Percentiles rank a stretch among this genome's conserved stretches.
Evolutionary conservation across 768 basidiomycete genomes (phyloP).

Genomic region (Tricholoma terreum): DNA sequence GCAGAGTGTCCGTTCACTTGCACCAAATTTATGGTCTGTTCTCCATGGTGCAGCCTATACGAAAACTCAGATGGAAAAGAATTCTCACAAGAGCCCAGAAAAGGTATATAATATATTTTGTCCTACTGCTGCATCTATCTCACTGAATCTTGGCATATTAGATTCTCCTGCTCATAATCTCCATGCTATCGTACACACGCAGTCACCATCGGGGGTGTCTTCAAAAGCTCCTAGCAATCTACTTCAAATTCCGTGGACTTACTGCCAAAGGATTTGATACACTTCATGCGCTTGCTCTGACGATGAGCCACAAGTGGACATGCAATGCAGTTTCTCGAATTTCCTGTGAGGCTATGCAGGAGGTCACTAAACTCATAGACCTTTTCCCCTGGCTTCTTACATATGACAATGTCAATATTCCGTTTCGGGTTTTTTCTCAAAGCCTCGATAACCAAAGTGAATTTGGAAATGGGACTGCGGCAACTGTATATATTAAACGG

Average conservation of each 20-base stretch:
- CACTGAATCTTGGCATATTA: conserved; percentile 20
- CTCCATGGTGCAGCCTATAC: no score
- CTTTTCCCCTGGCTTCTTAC: conserved; percentile 27
- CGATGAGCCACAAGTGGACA: conserved; percentile 41
- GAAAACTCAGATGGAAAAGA: no score
- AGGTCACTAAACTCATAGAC: conserved; percentile 21
- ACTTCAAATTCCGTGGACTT: conserved; percentile 35
- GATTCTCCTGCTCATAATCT: conserved; percentile 23
- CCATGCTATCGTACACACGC: conserved; percentile 23
- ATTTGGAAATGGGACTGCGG: conserved; percentile 35
- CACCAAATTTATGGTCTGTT: no score
- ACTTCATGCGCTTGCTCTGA: conserved; percentile 32
- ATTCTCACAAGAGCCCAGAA: conserved; percentile 16
- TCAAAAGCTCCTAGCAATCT: conserved; percentile 32
- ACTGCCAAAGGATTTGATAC: conserved; percentile 37
- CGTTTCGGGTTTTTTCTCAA: conserved; percentile 36
- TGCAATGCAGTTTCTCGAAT: conserved; percentile 24
- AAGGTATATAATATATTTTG: no score
- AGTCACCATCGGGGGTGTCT: conserved; percentile 22
- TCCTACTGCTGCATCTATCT: no score
- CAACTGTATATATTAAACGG: conserved; percentile 31
- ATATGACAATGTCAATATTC: conserved; percentile 37
- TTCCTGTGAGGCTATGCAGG: conserved; percentile 22
- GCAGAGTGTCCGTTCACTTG: no score
- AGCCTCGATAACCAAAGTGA: conserved; percentile 31